phyloP scores from a whole-genome alignment of 1,284 basidiomycete species.

The Boletellus deceptivus region DNA sequence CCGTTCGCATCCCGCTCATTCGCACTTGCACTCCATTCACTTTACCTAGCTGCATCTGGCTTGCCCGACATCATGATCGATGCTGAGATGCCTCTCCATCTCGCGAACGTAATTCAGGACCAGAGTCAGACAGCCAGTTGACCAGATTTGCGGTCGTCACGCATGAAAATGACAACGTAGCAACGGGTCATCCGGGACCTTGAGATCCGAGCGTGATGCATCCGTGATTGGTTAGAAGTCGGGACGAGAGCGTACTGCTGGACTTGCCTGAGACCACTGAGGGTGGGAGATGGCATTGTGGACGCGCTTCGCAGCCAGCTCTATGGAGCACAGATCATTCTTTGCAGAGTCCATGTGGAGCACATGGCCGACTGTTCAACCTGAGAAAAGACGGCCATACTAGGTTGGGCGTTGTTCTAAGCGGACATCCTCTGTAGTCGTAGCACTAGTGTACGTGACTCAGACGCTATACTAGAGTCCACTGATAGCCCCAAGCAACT shows the following conservation, averaged over 20 bases:
- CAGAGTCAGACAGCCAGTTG: constrained; percentile 6
- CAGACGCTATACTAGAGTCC: no score
- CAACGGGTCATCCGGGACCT: not conserved
- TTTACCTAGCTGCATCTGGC: no score
- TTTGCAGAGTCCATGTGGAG: constrained; percentile 8
- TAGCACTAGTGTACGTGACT: no score
- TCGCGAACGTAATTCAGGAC: constrained; percentile 2
- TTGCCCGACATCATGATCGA: not conserved
- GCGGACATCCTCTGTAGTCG: no score
- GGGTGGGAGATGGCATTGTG: not conserved
- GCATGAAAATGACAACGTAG: not conserved
- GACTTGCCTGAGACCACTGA: not conserved
- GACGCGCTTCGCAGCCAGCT: not conserved
- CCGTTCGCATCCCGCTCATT: no score
- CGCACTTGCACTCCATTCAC: no score
- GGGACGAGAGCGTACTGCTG: constrained; percentile 7
- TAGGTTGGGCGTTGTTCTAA: no score
- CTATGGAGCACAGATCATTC: not conserved
- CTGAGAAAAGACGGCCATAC: no score
- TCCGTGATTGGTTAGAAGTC: constrained; percentile 8
- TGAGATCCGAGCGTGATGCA: constrained; percentile 1
- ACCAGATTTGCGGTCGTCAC: constrained; percentile 1
- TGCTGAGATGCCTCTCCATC: not conserved
- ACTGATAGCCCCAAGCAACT: no score
- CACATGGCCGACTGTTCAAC: no score